Percentiles rank a stretch among this genome's conserved stretches.
These are phyloP conservation scores for Afroboletus lepidellus DNA, from an alignment of 1,284 basidiomycete species.

Conservation along the genomic window DNA sequence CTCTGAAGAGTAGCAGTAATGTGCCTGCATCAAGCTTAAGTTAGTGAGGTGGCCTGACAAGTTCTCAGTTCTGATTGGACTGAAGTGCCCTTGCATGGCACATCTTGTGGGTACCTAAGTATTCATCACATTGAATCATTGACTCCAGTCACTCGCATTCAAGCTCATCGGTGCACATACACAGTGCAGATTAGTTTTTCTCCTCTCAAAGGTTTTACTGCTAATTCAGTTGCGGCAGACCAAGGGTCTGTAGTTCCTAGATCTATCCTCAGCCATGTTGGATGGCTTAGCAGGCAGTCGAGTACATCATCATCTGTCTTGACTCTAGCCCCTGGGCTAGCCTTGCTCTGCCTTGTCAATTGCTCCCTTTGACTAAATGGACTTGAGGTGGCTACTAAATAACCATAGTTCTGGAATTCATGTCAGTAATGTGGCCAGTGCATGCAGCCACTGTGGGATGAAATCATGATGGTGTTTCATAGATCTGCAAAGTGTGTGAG, in stretches of 20 bases:
- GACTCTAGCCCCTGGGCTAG: slow-evolving; percentile 57
- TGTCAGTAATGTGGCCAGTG: too few species aligned
- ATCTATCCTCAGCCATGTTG: slow-evolving; percentile 84
- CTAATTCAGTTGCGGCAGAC: slow-evolving; percentile 47
- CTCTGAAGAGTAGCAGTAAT: too few species aligned
- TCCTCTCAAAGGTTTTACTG: background rate
- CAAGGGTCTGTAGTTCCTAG: slow-evolving; percentile 76
- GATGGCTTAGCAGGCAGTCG: slow-evolving; percentile 84
- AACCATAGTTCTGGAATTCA: too few species aligned
- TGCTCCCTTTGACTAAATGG: slow-evolving; percentile 71
- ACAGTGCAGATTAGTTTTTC: slow-evolving; percentile 39
- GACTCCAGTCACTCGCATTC: slow-evolving; percentile 79
- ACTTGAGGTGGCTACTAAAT: slow-evolving; percentile 53
- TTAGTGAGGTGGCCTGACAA: too few species aligned
- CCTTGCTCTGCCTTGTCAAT: slow-evolving; percentile 82
- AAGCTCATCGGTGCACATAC: slow-evolving; percentile 79
- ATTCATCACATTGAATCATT: slow-evolving; percentile 84
- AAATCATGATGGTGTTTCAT: too few species aligned
- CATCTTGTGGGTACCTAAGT: too few species aligned
- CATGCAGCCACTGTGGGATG: too few species aligned
- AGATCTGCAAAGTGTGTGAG: too few species aligned
- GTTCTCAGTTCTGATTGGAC: too few species aligned
- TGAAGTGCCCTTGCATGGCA: too few species aligned
- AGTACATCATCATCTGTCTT: slow-evolving; percentile 77
- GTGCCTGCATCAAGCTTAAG: too few species aligned